phyloP scores from a whole-genome alignment of 495 filamentous ascomycete genomes.

The Neurospora sp. region DNA sequence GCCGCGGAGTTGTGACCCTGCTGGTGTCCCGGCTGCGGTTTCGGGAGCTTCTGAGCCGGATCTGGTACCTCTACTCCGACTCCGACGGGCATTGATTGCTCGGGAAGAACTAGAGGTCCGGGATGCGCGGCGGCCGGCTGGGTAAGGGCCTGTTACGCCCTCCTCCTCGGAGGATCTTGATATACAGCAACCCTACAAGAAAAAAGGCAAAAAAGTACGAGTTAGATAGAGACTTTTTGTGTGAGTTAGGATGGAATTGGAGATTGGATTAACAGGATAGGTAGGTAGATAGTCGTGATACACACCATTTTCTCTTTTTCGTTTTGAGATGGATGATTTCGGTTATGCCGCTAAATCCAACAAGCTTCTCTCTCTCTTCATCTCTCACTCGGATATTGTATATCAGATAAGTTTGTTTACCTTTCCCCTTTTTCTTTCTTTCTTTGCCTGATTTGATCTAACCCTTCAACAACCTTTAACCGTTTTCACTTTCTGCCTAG shows the following conservation, averaged over 20 bases:
- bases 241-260: neutral
- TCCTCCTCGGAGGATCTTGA: conserved; percentile 21
- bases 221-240: neutral
- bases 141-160: conserved; percentile 34
- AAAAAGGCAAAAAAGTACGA: neutral
- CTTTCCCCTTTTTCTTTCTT: neutral
- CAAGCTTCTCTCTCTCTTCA: neutral
- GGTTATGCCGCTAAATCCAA: neutral
- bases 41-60: neutral
- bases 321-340: neutral
- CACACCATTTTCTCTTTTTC: neutral
- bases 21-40: conserved; percentile 2
- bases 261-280: neutral
- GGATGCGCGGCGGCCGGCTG: conserved; percentile 21
- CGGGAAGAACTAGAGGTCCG: conserved; percentile 27
- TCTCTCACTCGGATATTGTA: neutral
- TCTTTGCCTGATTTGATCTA: neutral
- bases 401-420: neutral
- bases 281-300: neutral
- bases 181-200: conserved; percentile 38
- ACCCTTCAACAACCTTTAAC: neutral
- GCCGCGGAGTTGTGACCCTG: neutral
- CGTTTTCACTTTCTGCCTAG: neutral
- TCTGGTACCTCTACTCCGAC: neutral
- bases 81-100: conserved; percentile 28